Percentiles rank a stretch among this genome's conserved stretches.
Conservation (phyloP, 1,139 yeast genomes). For the Pichia sp. region DNA sequence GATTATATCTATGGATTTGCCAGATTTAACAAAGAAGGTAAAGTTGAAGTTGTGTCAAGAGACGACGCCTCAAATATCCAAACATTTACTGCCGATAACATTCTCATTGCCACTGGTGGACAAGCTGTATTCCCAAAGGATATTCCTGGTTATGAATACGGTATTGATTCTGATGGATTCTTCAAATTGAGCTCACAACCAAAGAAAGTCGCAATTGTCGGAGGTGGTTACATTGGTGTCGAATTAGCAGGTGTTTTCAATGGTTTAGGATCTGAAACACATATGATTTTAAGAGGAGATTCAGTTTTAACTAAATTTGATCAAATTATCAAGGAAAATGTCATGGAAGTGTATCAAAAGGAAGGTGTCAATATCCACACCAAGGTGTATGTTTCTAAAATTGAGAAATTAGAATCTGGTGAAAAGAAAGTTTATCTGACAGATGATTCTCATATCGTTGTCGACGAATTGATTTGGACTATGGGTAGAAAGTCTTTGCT, state of each 20-base stretch:
- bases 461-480: constrained; percentile 86
- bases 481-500: constrained; percentile 78
- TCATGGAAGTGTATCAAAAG: constrained; percentile 72
- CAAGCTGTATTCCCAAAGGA: constrained; percentile 61
- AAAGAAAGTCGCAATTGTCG: constrained; percentile 85
- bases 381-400: constrained; percentile 46
- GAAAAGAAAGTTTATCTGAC: constrained; percentile 53
- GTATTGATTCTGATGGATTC: constrained; percentile 88
- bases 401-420: constrained; percentile 55
- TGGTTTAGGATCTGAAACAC: constrained; percentile 82
- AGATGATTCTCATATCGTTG: constrained; percentile 47
- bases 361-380: constrained; percentile 79
- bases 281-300: constrained; percentile 82
- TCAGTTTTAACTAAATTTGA: constrained; percentile 86
- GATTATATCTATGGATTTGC: constrained; percentile 88
- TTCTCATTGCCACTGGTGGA: constrained; percentile 93
- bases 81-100: constrained; percentile 68
- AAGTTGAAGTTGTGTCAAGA: constrained; percentile 65
- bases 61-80: constrained; percentile 43
- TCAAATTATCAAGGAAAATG: constrained; percentile 63
- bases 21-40: constrained; percentile 57
- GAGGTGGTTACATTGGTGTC: constrained; percentile 96
- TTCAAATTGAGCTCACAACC: constrained; percentile 78
- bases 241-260: constrained; percentile 93
- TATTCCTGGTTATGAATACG: constrained; percentile 75